Evolutionary conservation across 1,284 basidiomycete species (phyloP).

Genomic region (Ceratobasidium sp.): DNA sequence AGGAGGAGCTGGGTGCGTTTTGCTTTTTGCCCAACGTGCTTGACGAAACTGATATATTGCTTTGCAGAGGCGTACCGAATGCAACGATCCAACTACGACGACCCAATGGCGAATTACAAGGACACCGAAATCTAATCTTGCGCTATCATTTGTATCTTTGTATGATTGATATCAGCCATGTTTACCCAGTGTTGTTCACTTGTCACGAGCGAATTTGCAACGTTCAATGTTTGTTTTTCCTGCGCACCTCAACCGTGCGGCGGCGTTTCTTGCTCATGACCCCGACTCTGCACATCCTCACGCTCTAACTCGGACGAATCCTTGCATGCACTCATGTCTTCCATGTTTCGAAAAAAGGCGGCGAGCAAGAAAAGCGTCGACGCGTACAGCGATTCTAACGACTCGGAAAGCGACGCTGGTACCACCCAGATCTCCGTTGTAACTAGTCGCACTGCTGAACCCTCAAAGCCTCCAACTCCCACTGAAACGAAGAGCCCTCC

Average conservation of each 20-base stretch:
- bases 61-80: constrained; percentile 83
- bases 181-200: background rate
- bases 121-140: constrained; percentile 57
- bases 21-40: constrained; percentile 48
- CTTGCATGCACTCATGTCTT: constrained; percentile 33
- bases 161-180: constrained; percentile 19
- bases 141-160: constrained; percentile 28
- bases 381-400: constrained; percentile 40
- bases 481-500: background rate
- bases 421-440: constrained; percentile 1
- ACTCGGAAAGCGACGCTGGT: constrained; percentile 29
- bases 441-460: constrained; percentile 17
- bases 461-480: constrained; percentile 20
- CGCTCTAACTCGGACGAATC: constrained; percentile 27
- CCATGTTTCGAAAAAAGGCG: constrained; percentile 45
- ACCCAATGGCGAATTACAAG: constrained; percentile 90
- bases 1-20: constrained; percentile 92
- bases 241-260: constrained; percentile 36
- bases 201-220: constrained; percentile 44
- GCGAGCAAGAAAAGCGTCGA: constrained; percentile 38
- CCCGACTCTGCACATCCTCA: constrained; percentile 24
- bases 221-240: constrained; percentile 29
- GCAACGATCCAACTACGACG: constrained; percentile 68
- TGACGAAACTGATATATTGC: constrained; percentile 18
- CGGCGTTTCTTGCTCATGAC: constrained; percentile 28